Evolutionary conservation across 2,329 filamentous ascomycete species (phyloP), one percentile per base, ranked within the genome.

Genomic region (Claviceps arundinis): DNA sequence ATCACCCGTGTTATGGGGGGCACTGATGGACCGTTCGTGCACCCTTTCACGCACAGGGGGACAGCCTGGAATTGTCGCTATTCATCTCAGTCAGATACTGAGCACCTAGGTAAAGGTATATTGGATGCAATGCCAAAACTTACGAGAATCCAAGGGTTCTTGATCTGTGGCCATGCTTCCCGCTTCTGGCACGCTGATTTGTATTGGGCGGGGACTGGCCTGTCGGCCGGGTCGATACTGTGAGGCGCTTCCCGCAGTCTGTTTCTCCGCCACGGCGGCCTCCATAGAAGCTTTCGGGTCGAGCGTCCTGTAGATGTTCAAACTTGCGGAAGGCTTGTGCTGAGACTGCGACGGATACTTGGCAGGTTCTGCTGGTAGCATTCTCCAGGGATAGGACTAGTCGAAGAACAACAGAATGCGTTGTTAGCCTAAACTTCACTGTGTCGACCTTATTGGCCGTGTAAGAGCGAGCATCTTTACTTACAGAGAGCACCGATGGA

Each of bases 121-220:
- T 24, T 9, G 13, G 30, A 16, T 22, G 22, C 41, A 26, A 45
- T 16, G 41, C 46, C 26, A 38, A 9, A 50, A 71, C 82, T 70
- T 71, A 86, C 82, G 82, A 60, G 82, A 85, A 66, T 86, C 82
- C 80, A 85, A 84, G 50, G 79, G 67, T 61, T 85, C 82, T 56
- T 84, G 80, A 14, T 85, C 81, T 1, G 81, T 84, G 5, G 81
- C 83, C 81, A 84, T 82, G 37, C 79, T 80, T 2, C 79, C 81
- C 48, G 84, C 65, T 55, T 85, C 82, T 9, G 80, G 77, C 14
- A 82, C 76, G 64, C 77, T 84, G 58, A 78, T 70, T 61, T 85
- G 85, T 56, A 81, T 75, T 59, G 81, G 73, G 55, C 80, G 71
- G 48, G 67, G 72, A 53, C 80, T 66, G 54, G 76, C 68, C 54